Evolutionary conservation across 805 yeast genomes (phyloP).

Genomic region (Saccharomycopsis sp.): DNA sequence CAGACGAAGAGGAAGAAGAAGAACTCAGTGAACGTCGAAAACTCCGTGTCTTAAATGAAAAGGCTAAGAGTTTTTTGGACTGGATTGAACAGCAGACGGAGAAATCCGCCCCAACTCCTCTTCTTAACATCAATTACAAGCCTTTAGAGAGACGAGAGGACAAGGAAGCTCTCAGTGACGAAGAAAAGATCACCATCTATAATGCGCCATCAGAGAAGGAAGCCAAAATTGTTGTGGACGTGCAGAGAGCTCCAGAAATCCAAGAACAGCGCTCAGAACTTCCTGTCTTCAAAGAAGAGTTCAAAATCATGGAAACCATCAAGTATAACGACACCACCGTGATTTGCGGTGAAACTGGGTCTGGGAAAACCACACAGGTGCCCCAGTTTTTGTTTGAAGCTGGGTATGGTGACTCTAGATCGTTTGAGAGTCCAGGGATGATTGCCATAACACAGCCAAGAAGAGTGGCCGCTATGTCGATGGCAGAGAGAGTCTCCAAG

Average conservation of each 20-base stretch:
- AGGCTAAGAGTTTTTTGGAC: constrained; percentile 64
- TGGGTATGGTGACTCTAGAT: constrained; percentile 64
- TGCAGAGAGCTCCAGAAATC: constrained; percentile 57
- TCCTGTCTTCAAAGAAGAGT: constrained; percentile 90
- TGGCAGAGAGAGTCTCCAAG: constrained; percentile 73
- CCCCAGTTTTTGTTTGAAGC: constrained; percentile 94
- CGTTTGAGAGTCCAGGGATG: constrained; percentile 75
- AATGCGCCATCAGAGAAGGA: background rate
- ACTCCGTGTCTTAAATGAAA: constrained; percentile 36
- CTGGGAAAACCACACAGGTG: constrained; percentile 97
- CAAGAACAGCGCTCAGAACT: constrained; percentile 62
- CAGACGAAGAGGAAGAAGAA: constrained; percentile 28
- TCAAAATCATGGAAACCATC: constrained; percentile 89
- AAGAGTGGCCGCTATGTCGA: constrained; percentile 89
- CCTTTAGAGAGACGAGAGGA: constrained; percentile 65
- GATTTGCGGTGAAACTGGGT: constrained; percentile 96
- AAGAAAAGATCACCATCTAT: constrained; percentile 40
- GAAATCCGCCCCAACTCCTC: constrained; percentile 45
- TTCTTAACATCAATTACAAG: constrained; percentile 41
- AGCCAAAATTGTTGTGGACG: constrained; percentile 48
- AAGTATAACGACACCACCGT: constrained; percentile 87
- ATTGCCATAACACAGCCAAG: constrained; percentile 95
- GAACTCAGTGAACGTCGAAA: constrained; percentile 29
- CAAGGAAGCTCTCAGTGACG: constrained; percentile 59
- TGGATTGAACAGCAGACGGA: constrained; percentile 83